Percentiles rank a stretch among this genome's conserved stretches.
phyloP scores from a whole-genome alignment of 2,329 filamentous ascomycete species.

The Xylaria multiplex region DNA sequence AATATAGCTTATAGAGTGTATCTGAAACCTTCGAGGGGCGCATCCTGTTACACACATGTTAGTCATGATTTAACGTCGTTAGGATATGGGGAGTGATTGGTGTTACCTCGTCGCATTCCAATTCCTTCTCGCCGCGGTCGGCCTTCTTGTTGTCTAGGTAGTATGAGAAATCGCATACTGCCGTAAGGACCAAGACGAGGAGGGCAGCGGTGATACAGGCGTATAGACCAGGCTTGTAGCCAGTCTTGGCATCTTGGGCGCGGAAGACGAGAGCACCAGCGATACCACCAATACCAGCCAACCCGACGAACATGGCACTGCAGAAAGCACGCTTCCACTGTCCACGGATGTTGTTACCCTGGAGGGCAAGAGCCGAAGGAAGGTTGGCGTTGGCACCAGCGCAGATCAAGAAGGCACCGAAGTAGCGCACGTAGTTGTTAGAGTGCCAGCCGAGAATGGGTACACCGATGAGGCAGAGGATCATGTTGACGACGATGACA shows the following conservation, averaged over 20 bases:
- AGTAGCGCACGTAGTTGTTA: slow-evolving; percentile 69
- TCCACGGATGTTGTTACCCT: slow-evolving; percentile 87
- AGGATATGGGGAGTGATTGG: background rate
- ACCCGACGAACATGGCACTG: slow-evolving; percentile 78
- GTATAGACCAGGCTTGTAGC: slow-evolving; percentile 66
- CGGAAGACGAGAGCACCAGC: slow-evolving; percentile 78
- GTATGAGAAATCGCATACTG: slow-evolving; percentile 55
- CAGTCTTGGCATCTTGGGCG: slow-evolving; percentile 59
- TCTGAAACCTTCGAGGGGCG: slow-evolving; percentile 52
- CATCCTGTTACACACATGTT: slow-evolving; percentile 46
- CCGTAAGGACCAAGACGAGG: slow-evolving; percentile 59
- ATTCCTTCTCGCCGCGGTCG: slow-evolving; percentile 61
- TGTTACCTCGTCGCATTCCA: slow-evolving; percentile 63
- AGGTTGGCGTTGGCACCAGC: slow-evolving; percentile 82
- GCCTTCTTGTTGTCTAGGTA: slow-evolving; percentile 59
- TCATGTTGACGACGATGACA: slow-evolving; percentile 72
- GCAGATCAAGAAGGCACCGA: slow-evolving; percentile 78
- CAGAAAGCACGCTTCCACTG: slow-evolving; percentile 90
- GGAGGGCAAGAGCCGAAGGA: slow-evolving; percentile 78
- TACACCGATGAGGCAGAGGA: slow-evolving; percentile 74
- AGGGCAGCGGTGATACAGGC: slow-evolving; percentile 63
- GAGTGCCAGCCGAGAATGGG: slow-evolving; percentile 76
- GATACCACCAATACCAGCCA: slow-evolving; percentile 83
- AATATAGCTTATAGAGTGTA: slow-evolving; percentile 51
- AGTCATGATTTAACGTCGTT: background rate